A percentile compares a stretch with the other conserved stretches of the same genome.
Conservation (phyloP, 352 stramenopile genomes). For the Phytophthora nicotianae region DNA sequence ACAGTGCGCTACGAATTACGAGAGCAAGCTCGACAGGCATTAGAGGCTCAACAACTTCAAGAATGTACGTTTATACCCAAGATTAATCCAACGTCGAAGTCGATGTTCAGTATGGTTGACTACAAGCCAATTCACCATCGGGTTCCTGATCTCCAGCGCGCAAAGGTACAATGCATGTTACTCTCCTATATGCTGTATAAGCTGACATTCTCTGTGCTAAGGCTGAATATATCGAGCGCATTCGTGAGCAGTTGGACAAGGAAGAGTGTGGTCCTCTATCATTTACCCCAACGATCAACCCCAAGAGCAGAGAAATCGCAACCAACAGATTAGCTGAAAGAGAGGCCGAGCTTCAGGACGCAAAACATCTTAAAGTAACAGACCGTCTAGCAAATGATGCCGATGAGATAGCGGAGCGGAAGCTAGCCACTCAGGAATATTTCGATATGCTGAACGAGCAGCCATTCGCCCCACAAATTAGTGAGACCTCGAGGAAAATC, state of each 20-base stretch:
- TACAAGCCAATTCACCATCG: slow-evolving; percentile 80
- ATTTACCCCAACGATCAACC: slow-evolving; percentile 69
- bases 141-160: slow-evolving; percentile 62
- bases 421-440: slow-evolving; percentile 67
- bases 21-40: slow-evolving; percentile 48
- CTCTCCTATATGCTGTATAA: neutral
- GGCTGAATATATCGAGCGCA: slow-evolving; percentile 50
- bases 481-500: slow-evolving; percentile 52
- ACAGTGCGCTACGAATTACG: slow-evolving; percentile 58
- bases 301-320: slow-evolving; percentile 70
- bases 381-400: slow-evolving; percentile 63
- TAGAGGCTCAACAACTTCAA: slow-evolving; percentile 55
- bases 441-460: slow-evolving; percentile 69
- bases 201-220: slow-evolving; percentile 9
- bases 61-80: slow-evolving; percentile 74
- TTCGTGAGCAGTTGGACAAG: slow-evolving; percentile 54
- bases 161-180: slow-evolving; percentile 49
- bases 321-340: slow-evolving; percentile 43
- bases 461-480: slow-evolving; percentile 67
- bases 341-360: slow-evolving; percentile 12
- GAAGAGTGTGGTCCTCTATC: slow-evolving; percentile 37
- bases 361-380: slow-evolving; percentile 44
- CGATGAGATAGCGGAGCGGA: slow-evolving; percentile 48
- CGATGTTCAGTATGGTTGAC: slow-evolving; percentile 40
- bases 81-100: slow-evolving; percentile 60